Base-by-base conservation (phyloP, 2,329 filamentous ascomycete genomes). In the Fusarium duplospermum region DNA sequence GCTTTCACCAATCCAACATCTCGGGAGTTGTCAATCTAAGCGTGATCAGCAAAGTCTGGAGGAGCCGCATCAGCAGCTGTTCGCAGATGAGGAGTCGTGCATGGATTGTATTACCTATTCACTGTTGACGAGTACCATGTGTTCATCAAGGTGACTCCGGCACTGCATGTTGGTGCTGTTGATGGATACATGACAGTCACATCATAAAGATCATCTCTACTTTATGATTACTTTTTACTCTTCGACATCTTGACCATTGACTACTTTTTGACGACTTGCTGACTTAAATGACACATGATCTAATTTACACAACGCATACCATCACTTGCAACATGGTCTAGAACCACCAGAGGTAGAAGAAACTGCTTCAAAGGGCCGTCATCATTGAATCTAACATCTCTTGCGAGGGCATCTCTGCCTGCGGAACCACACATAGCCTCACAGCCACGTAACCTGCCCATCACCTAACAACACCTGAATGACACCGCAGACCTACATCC, bases 321-420 rank as follows among this genome's bases (percentile, higher is more conserved):
- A 11, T 45, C 38, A 33, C 18, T 20, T 29, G 22, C 36, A 16
- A 38, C 16, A 56, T 42, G 27, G 27, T 27, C 24, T 10, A 50
- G 22, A 50, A 50, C 16, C 45, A 50, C 45, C 3, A 50, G 5
- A 18, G 18, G 24, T 9, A 47, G 9, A 47, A 47, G 0, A n/a
- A 29, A 54, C 54, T 64, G 62, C 59, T 64, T 72, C 47, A 54
- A 72, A 59, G 35, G 29, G 62, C 47, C 64, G 52, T 75, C 60
- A 67, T 75, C 65, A 67, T 72, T 73, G 52, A 70, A 67, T 47
- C 62, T 66, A 52, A 62, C 58, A 64, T 72, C 62, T 74, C 45
- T 40, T 57, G 52, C 29, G 50, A 56, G 14, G 50, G 62, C 69
- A 50, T 75, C 58, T 60, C 58, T 60, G 60, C 52, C 54, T 60